Conservation (phyloP, 768 basidiomycete species). For the Dioszegia aurantiaca region DNA sequence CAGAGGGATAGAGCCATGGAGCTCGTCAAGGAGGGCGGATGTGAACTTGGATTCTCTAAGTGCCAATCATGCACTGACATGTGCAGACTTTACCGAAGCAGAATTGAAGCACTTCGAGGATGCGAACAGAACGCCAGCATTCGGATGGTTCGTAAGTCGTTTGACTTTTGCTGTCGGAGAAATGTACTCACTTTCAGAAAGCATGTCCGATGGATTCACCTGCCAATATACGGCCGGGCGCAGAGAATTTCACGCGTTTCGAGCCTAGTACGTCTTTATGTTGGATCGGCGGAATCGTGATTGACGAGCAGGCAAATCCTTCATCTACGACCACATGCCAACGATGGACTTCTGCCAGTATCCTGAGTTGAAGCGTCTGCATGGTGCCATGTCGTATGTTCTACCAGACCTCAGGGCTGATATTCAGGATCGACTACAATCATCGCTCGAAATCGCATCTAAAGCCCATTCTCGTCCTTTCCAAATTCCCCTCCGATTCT, state of each 20-base stretch:
- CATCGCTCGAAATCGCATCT: slow-evolving; percentile 45
- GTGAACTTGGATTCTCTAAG: slow-evolving; percentile 23
- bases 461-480: slow-evolving; percentile 47
- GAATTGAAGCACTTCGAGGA: slow-evolving; percentile 45
- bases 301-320: slow-evolving; percentile 41
- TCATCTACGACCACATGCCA: slow-evolving; percentile 46
- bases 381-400: slow-evolving; percentile 48
- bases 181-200: slow-evolving; percentile 33
- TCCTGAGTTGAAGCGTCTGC: slow-evolving; percentile 46
- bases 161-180: neutral
- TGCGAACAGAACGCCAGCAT: slow-evolving; percentile 40
- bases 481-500: slow-evolving; percentile 48
- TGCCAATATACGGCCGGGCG: slow-evolving; percentile 41
- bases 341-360: slow-evolving; percentile 51
- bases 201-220: slow-evolving; percentile 47
- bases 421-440: slow-evolving; percentile 43
- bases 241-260: slow-evolving; percentile 43
- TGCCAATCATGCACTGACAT: slow-evolving; percentile 2
- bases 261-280: slow-evolving; percentile 28
- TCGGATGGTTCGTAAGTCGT: slow-evolving; percentile 52
- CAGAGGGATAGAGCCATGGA: slow-evolving; percentile 47
- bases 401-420: neutral
- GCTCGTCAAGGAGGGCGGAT: slow-evolving; percentile 39
- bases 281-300: too few relatives aligned
- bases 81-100: slow-evolving; percentile 41